Evolutionary conservation across 768 basidiomycete genomes (phyloP).

Genomic region (Naganishia vaughanmartiniae): DNA sequence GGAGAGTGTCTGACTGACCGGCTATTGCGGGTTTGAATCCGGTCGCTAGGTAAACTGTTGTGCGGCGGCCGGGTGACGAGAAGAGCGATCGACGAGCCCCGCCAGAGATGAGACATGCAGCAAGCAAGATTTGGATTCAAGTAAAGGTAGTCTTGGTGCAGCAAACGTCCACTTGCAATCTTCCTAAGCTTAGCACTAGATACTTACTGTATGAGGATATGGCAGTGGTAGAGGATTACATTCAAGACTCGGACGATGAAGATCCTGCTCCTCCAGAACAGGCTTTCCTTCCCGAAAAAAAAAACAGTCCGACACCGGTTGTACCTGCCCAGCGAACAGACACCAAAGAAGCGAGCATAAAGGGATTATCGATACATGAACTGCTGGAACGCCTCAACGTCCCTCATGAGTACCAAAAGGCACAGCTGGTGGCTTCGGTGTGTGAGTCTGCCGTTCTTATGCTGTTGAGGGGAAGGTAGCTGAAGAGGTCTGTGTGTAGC

Average conservation of each 20-base stretch:
- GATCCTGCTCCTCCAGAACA: background rate
- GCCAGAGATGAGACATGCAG: constrained; percentile 5
- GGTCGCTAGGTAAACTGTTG: background rate
- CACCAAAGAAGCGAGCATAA: background rate
- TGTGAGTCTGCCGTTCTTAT: background rate
- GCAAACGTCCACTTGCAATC: too few species aligned
- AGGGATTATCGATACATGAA: constrained; percentile 11
- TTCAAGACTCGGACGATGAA: constrained; percentile 19
- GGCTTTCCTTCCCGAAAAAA: background rate
- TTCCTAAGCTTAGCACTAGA: too few species aligned
- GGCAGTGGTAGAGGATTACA: constrained; percentile 17
- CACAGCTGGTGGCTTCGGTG: background rate
- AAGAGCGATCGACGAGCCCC: background rate
- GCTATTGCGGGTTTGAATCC: constrained; percentile 6
- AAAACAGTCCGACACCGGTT: background rate
- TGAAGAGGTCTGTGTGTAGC: background rate
- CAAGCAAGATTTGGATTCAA: background rate
- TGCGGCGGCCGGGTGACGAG: background rate
- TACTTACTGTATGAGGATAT: too few species aligned
- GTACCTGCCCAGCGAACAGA: background rate
- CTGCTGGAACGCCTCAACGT: constrained; percentile 4
- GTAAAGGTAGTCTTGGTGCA: too few species aligned
- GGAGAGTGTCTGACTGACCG: constrained; percentile 7
- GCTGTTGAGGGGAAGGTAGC: background rate
- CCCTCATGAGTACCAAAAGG: background rate